Evolutionary conservation across 441 rosid species (phyloP).

Genomic region (Adansonia grandidieri): DNA sequence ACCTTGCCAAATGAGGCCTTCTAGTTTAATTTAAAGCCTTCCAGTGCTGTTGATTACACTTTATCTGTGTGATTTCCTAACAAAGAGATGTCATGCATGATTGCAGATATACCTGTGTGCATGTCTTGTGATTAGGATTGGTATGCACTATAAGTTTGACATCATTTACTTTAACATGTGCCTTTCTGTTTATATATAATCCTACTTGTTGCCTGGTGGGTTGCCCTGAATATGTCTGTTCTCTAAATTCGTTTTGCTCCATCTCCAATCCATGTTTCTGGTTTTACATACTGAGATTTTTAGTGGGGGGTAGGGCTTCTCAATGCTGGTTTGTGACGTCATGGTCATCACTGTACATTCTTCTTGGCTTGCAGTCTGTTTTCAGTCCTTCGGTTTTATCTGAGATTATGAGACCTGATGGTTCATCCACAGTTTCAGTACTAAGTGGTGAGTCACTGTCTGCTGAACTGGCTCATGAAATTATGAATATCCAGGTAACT

Average conservation of each 20-base stretch:
- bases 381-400: slow-evolving; percentile 74
- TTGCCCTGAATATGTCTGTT: background rate
- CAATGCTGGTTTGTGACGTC: slow-evolving; percentile 9
- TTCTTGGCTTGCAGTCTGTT: slow-evolving; percentile 63
- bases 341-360: background rate
- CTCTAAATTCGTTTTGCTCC: background rate
- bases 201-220: background rate
- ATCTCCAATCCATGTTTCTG: background rate
- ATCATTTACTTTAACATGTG: background rate
- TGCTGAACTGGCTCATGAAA: slow-evolving; percentile 83
- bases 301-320: background rate
- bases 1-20: background rate
- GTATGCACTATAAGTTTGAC: background rate
- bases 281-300: slow-evolving; percentile 6
- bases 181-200: background rate
- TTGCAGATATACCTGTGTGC: background rate
- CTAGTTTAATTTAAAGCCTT: background rate
- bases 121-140: background rate
- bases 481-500: slow-evolving; percentile 78
- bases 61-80: background rate
- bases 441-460: slow-evolving; percentile 68
- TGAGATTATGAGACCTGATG: slow-evolving; percentile 80
- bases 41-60: slow-evolving; percentile 14
- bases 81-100: background rate
- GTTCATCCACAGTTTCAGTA: slow-evolving; percentile 67